Conservation (phyloP, 805 yeast genomes). For the Cyberlindnera mississippiensis region DNA sequence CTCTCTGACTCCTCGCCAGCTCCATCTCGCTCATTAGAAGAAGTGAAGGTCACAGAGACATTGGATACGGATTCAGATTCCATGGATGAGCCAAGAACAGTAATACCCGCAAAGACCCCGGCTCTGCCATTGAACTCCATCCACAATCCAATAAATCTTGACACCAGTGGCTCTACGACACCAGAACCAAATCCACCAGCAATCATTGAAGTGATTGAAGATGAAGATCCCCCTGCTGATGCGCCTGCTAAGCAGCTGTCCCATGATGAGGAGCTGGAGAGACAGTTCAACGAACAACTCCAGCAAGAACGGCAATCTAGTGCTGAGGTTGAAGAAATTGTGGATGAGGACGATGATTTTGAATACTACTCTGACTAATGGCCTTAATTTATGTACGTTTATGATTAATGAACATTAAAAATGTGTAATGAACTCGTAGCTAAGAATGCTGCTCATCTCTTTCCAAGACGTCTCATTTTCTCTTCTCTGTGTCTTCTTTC, state of each 20-base stretch:
- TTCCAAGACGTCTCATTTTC: conserved; percentile 40
- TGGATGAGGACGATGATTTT: conserved; percentile 38
- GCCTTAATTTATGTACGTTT: no score
- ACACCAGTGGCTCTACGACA: no score
- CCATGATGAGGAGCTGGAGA: conserved; percentile 20
- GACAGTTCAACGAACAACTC: conserved; percentile 12
- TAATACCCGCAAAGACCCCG: no score
- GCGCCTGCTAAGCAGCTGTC: conserved; percentile 5
- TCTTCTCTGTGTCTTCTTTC: conserved; percentile 46
- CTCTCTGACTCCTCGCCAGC: no score
- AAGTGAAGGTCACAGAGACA: no score
- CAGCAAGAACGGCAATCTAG: conserved; percentile 7
- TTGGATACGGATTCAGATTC: no score
- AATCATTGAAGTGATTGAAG: no score
- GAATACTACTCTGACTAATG: conserved; percentile 33
- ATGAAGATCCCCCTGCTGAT: background rate
- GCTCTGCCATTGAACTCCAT: no score
- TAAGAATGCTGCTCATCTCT: background rate
- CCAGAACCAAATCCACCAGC: background rate
- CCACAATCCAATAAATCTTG: no score
- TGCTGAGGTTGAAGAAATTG: conserved; percentile 4
- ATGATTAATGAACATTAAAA: no score
- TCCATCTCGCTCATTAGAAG: no score
- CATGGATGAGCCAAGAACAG: no score
- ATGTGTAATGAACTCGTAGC: background rate